Conservation (phyloP, 2,329 filamentous ascomycete genomes). For the Venturia aucupariae region DNA sequence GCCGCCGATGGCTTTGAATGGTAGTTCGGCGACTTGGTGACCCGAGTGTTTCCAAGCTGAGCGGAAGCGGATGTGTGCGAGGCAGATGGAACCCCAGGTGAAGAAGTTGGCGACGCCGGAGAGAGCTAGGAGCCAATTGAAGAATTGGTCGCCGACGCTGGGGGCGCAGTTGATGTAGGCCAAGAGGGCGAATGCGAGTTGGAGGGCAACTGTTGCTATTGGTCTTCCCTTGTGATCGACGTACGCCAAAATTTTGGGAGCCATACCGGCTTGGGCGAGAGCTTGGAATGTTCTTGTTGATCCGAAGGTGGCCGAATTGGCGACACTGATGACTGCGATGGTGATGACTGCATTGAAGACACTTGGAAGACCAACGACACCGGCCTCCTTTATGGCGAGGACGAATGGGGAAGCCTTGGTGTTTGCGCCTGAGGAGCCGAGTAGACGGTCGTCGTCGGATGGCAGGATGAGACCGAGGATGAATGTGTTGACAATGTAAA, state of each 20-base stretch:
- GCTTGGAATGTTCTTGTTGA: conserved; percentile 49
- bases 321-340: conserved; percentile 50
- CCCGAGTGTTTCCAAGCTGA: conserved; percentile 27
- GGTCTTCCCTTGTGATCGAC: conserved; percentile 77
- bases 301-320: conserved; percentile 50
- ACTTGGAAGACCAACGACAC: conserved; percentile 50
- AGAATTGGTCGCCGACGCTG: conserved; percentile 49
- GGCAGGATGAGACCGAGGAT: conserved; percentile 37
- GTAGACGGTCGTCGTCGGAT: conserved; percentile 25
- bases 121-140: conserved; percentile 71
- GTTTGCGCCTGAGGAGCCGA: conserved; percentile 23
- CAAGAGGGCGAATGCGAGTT: conserved; percentile 61
- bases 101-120: conserved; percentile 66
- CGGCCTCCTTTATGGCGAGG: conserved; percentile 52
- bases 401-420: conserved; percentile 54
- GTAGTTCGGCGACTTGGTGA: conserved; percentile 13
- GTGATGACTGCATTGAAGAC: conserved; percentile 61
- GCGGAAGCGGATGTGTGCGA: conserved; percentile 90
- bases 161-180: conserved; percentile 60
- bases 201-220: conserved; percentile 59
- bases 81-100: conserved; percentile 76
- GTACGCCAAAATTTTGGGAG: conserved; percentile 67
- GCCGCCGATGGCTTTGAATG: conserved; percentile 14
- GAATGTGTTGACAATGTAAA: conserved; percentile 36
- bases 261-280: conserved; percentile 51